Conservation (phyloP, 2,329 filamentous ascomycete species). For the Alternaria sp. region DNA sequence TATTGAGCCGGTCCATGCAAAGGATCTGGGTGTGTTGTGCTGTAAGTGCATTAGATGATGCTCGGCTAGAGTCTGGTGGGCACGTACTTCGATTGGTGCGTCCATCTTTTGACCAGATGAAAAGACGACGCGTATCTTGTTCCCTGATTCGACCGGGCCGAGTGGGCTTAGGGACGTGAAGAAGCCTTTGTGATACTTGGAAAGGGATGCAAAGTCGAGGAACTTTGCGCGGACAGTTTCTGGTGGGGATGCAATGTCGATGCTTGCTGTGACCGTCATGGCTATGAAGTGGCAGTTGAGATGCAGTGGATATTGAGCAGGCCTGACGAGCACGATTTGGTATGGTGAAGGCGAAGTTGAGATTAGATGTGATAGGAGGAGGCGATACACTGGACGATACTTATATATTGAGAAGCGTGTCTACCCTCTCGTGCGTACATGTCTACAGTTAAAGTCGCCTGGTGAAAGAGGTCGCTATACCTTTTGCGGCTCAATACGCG, state of each 20-base stretch:
- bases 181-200: conserved; percentile 20
- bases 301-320: background rate
- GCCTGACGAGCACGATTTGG: background rate
- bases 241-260: conserved; percentile 29
- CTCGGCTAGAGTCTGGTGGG: background rate
- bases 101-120: conserved; percentile 16
- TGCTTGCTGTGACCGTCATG: conserved; percentile 21
- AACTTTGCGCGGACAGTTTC: conserved; percentile 24
- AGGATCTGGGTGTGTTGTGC: conserved; percentile 16
- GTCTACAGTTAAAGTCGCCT: background rate
- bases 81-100: conserved; percentile 13
- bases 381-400: background rate
- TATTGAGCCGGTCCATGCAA: conserved; percentile 25
- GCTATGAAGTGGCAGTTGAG: background rate
- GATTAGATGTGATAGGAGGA: background rate
- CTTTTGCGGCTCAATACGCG: conserved; percentile 16
- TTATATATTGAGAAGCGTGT: background rate
- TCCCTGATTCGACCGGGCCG: conserved; percentile 14
- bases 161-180: conserved; percentile 26
- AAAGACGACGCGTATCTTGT: conserved; percentile 23
- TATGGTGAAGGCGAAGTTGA: background rate
- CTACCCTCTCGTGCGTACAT: background rate
- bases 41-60: conserved; percentile 3
- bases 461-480: background rate
- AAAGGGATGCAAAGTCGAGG: conserved; percentile 23